Evolutionary conservation across 1,139 yeast species (phyloP).

Genomic region (Saccharomyces hybrid): DNA sequence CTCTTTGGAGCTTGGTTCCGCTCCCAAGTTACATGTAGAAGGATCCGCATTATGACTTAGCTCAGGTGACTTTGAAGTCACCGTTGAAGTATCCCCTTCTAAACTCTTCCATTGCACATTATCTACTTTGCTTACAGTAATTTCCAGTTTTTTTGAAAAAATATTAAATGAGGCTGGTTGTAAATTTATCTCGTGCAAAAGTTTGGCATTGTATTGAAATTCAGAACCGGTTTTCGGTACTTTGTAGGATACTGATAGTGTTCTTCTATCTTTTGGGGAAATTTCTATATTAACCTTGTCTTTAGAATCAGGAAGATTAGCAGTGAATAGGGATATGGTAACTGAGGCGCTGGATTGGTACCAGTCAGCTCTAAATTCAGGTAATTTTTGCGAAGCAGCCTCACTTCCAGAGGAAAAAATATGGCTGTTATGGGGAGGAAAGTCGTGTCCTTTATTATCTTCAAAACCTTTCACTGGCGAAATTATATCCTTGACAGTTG

Average conservation of each 20-base stretch:
- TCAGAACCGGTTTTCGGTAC: constrained; percentile 32
- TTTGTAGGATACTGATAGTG: constrained; percentile 17
- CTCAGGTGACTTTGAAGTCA: not conserved
- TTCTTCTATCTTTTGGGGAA: constrained; percentile 15
- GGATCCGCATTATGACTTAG: constrained; percentile 1
- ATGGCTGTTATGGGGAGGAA: not conserved
- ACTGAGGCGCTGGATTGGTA: constrained; percentile 56
- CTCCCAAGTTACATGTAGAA: constrained; percentile 3
- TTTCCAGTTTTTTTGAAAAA: constrained; percentile 69
- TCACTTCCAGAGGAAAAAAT: not conserved
- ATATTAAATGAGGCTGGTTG: constrained; percentile 43
- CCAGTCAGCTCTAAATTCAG: constrained; percentile 66
- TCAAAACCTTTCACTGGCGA: not conserved
- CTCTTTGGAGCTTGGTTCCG: not conserved
- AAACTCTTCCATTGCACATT: constrained; percentile 36
- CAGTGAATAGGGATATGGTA: constrained; percentile 66
- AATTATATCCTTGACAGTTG: not conserved
- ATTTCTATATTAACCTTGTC: constrained; percentile 31
- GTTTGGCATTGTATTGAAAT: constrained; percentile 38
- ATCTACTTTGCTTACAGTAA: constrained; percentile 36
- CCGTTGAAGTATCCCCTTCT: constrained; percentile 16
- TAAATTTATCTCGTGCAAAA: constrained; percentile 47
- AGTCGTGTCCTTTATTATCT: not conserved
- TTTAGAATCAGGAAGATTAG: constrained; percentile 42
- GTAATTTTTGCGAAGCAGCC: constrained; percentile 3